Evolutionary conservation across 305 asterid species (phyloP), one percentile per base, ranked within the genome.

Genomic region (Rubia tinctorum): DNA sequence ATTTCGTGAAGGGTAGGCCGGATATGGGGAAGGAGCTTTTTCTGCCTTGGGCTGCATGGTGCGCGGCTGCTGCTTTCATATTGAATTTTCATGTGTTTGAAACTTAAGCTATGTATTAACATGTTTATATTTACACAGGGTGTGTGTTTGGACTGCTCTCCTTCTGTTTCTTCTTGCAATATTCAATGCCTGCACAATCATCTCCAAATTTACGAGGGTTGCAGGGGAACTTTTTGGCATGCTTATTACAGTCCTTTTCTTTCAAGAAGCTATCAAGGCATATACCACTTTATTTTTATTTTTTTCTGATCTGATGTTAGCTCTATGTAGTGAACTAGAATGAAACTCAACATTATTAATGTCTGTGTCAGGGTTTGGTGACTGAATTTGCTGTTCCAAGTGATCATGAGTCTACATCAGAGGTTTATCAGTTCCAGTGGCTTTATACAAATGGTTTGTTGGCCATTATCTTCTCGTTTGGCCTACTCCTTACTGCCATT

Each of bases 11-110:
- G 81, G 80, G 66, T 55, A 82, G 92, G 71, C 81, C 82, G 18
- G 84, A 75, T 7, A 81, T 93, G 49, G 97, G 98, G 74, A 81
- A 68, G 59, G 83, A 87, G 56, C 78, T 93, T 69, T 93, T 84
- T 83, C 74, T 93, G 70, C 96, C 98, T 18, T 93, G 98, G 98
- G 95, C 93, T 65, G 98, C 89, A 51, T 93, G 98, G 98, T 93
- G 81, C 30, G 70, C 13, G 43, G 45, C 49, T 53, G 15, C 42
- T 55, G 22, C 20, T 65, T 20, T 68, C 63, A n/a, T 13, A 27
- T 18, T 42, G 27, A n/a, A 51, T 7, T 11, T 55, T 42, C 53
- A 6, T 25, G 11, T 22, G 1, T 10, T 23, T 53, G 18, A 34
- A 65, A 65, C 22, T 63, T 55, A 0, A 39, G 4, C 45, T 14